Conservation (phyloP, 2,329 filamentous ascomycete species). For the Botrytis fabae region DNA sequence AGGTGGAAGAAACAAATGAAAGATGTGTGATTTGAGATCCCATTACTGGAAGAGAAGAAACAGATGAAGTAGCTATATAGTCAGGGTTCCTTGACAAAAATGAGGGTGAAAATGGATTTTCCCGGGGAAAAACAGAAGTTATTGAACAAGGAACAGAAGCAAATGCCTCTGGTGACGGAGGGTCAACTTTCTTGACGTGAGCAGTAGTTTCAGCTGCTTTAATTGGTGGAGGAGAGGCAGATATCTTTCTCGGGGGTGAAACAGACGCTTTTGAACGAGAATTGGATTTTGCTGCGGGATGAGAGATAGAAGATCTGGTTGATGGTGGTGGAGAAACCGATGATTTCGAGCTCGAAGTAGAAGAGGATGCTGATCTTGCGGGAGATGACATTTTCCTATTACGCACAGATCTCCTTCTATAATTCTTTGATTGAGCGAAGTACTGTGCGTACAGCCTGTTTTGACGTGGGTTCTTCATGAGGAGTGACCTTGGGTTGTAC, state of each 20-base stretch:
- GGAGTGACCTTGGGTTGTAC: conserved; percentile 13
- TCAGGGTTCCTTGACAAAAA: background rate
- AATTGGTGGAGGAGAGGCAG: background rate
- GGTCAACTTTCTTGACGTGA: background rate
- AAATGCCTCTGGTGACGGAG: background rate
- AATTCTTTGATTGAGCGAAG: conserved; percentile 10
- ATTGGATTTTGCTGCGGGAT: background rate
- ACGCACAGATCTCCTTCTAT: background rate
- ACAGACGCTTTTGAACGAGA: background rate
- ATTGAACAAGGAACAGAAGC: background rate
- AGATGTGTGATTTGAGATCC: background rate
- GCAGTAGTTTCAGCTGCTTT: background rate
- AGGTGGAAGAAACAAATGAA: background rate
- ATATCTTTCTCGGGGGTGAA: background rate
- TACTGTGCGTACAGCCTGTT: conserved; percentile 9
- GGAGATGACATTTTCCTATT: conserved; percentile 13
- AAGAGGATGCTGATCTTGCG: conserved; percentile 9
- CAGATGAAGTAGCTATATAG: background rate
- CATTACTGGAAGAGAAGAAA: background rate
- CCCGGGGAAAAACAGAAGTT: background rate
- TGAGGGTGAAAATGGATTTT: background rate
- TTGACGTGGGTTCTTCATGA: background rate
- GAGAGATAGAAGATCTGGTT: background rate
- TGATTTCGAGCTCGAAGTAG: conserved; percentile 6
- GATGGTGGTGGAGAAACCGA: conserved; percentile 10